Percentiles rank a stretch among this genome's conserved stretches.
phyloP scores from a whole-genome alignment of 2,329 filamentous ascomycete species.

The Penicillium italicum region DNA sequence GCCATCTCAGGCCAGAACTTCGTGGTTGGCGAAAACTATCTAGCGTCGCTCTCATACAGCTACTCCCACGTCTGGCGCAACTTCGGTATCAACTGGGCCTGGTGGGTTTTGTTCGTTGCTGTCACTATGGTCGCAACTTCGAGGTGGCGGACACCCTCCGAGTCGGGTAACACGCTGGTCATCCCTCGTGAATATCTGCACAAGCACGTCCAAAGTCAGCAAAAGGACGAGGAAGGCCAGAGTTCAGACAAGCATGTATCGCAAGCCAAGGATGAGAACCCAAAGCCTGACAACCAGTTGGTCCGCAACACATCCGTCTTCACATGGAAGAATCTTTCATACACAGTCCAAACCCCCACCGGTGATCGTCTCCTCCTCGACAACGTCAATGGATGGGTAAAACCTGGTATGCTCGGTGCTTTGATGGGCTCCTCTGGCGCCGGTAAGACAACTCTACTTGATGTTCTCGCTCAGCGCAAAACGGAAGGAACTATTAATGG shows the following conservation, averaged over 20 bases:
- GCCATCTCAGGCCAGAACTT: slow-evolving; percentile 48
- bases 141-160: slow-evolving; percentile 54
- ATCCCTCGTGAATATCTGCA: slow-evolving; percentile 60
- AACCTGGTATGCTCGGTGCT: slow-evolving; percentile 72
- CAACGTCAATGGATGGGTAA: slow-evolving; percentile 69
- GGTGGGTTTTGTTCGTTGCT: slow-evolving; percentile 58
- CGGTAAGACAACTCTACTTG: slow-evolving; percentile 71
- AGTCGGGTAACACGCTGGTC: slow-evolving; percentile 54
- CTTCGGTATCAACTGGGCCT: slow-evolving; percentile 61
- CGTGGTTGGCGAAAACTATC: slow-evolving; percentile 58
- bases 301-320: slow-evolving; percentile 65
- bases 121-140: slow-evolving; percentile 58
- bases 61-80: slow-evolving; percentile 57
- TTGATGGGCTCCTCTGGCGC: slow-evolving; percentile 75
- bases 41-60: slow-evolving; percentile 53
- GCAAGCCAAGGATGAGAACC: slow-evolving; percentile 18
- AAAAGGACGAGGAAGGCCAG: slow-evolving; percentile 52
- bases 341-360: slow-evolving; percentile 61
- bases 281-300: slow-evolving; percentile 43
- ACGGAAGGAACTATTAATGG: slow-evolving; percentile 59
- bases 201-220: slow-evolving; percentile 28
- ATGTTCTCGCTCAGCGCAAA: slow-evolving; percentile 70
- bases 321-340: slow-evolving; percentile 70
- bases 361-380: slow-evolving; percentile 59
- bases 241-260: slow-evolving; percentile 24